Evolutionary conservation across 176 grass and related monocot genomes (phyloP).

Genomic region (Cocos nucifera): DNA sequence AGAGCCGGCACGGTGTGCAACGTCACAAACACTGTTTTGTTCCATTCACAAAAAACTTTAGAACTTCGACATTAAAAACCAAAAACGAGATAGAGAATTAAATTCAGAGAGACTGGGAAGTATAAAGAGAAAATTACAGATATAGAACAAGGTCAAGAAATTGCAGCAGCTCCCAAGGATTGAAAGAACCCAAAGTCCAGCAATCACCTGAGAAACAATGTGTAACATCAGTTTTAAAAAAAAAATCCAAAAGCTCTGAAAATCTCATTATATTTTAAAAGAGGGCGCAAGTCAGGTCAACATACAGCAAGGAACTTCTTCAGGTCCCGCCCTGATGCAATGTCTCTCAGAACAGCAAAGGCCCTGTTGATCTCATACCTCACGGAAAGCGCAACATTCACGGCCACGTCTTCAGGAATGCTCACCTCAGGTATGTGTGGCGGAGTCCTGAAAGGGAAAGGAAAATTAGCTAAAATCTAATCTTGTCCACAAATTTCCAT

Average conservation of each 20-base stretch:
- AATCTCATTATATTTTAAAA: neutral
- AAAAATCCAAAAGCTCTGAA: neutral
- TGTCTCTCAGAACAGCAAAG: constrained; percentile 50
- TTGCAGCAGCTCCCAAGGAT: constrained; percentile 59
- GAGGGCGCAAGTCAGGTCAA: constrained; percentile 6
- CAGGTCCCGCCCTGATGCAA: constrained; percentile 59
- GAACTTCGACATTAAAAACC: too few relatives aligned
- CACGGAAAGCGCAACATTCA: constrained; percentile 53
- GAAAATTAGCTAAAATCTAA: neutral
- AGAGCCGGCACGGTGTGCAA: constrained; percentile 79
- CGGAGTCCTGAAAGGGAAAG: constrained; percentile 49
- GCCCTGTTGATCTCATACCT: constrained; percentile 68
- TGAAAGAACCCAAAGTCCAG: constrained; percentile 80
- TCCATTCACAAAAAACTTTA: constrained; percentile 4
- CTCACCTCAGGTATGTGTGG: constrained; percentile 24
- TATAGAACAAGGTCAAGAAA: constrained; percentile 91
- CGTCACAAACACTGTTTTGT: constrained; percentile 52
- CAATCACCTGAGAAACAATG: constrained; percentile 47
- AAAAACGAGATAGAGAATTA: too few relatives aligned
- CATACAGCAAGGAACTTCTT: constrained; percentile 94
- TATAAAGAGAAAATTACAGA: constrained; percentile 36
- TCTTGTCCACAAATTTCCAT: too few relatives aligned
- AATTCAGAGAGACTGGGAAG: neutral
- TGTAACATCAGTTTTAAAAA: neutral
- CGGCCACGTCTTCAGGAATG: constrained; percentile 60